Conservation (phyloP, 2,329 filamentous ascomycete genomes). For the Elsinoe australis region DNA sequence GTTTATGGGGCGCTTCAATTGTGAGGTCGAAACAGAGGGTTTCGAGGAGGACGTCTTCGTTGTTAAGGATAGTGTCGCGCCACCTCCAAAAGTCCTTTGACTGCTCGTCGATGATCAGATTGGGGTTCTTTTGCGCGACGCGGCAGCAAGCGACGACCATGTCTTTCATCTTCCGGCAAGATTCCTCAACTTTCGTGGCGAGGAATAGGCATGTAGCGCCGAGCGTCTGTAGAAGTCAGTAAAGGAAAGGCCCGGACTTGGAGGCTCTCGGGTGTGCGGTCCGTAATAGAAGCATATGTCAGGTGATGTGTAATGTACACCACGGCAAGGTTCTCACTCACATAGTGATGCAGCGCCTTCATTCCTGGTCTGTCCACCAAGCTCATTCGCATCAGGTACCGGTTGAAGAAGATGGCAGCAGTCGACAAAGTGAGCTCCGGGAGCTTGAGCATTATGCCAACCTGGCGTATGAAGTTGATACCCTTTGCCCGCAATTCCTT, state of each 20-base stretch:
- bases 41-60: slow-evolving; percentile 89
- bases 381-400: slow-evolving; percentile 86
- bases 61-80: slow-evolving; percentile 85
- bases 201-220: slow-evolving; percentile 88
- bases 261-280: no score
- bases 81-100: slow-evolving; percentile 98
- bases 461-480: slow-evolving; percentile 92
- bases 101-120: slow-evolving; percentile 87
- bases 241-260: neutral
- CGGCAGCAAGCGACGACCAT: slow-evolving; percentile 89
- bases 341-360: slow-evolving; percentile 76
- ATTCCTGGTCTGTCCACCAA: slow-evolving; percentile 64
- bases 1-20: slow-evolving; percentile 78
- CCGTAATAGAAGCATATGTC: no score
- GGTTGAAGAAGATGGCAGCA: slow-evolving; percentile 88
- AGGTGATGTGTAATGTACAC: no score
- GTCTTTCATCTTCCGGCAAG: slow-evolving; percentile 90
- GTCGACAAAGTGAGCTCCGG: slow-evolving; percentile 89
- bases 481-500: slow-evolving; percentile 77
- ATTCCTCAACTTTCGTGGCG: slow-evolving; percentile 95
- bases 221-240: slow-evolving; percentile 50
- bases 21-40: slow-evolving; percentile 89
- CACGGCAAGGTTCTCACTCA: no score
- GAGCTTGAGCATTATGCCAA: slow-evolving; percentile 83
- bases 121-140: slow-evolving; percentile 88